Evolutionary conservation across 768 basidiomycete species (phyloP).

Genomic region (Suillus occidentalis): DNA sequence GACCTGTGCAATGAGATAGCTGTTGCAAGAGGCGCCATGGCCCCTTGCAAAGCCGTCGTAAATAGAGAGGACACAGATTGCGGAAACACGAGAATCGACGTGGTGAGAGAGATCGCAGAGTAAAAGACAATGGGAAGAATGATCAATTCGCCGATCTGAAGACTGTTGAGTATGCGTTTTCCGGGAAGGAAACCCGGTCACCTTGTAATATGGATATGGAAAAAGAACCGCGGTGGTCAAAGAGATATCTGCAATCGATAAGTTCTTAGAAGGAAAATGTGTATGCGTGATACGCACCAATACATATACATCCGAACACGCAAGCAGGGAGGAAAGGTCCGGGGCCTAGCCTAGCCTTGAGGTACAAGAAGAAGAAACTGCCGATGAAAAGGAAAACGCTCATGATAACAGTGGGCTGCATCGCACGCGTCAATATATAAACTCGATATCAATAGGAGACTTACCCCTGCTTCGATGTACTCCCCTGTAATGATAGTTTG

Average conservation of each 20-base stretch:
- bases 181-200: slow-evolving; percentile 10
- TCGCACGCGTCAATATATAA: neutral
- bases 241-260: slow-evolving; percentile 47
- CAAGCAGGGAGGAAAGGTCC: slow-evolving; percentile 60
- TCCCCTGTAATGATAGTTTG: slow-evolving; percentile 45
- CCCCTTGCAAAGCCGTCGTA: slow-evolving; percentile 45
- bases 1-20: slow-evolving; percentile 47
- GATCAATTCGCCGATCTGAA: slow-evolving; percentile 50
- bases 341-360: slow-evolving; percentile 60
- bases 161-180: slow-evolving; percentile 4
- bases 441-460: slow-evolving; percentile 5
- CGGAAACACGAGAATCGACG: slow-evolving; percentile 61
- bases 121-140: slow-evolving; percentile 61
- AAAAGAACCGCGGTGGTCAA: slow-evolving; percentile 58
- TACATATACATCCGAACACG: slow-evolving; percentile 58
- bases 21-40: slow-evolving; percentile 48
- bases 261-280: neutral
- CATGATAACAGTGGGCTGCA: slow-evolving; percentile 57
- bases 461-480: slow-evolving; percentile 54
- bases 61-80: slow-evolving; percentile 60
- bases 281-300: slow-evolving; percentile 40
- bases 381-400: slow-evolving; percentile 66
- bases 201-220: slow-evolving; percentile 64
- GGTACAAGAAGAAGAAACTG: slow-evolving; percentile 53
- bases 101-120: slow-evolving; percentile 51